Base-by-base conservation (phyloP, 2,329 filamentous ascomycete genomes). In the Sporothrix inflata region DNA sequence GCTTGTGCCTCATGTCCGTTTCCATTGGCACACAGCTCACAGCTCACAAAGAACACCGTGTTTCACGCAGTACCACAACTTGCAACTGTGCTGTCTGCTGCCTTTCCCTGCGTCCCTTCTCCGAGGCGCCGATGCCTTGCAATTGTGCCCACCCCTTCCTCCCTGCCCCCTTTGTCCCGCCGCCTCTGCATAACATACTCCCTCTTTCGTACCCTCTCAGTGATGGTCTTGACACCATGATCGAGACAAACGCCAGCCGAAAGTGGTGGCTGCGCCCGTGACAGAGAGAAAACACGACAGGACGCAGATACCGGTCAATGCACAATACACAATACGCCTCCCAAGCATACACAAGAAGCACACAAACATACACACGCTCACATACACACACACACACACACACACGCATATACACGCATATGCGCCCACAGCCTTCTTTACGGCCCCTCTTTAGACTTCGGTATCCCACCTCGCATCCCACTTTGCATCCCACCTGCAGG, bases 381-480 rank as follows among this genome's bases (percentile, higher is more conserved):
- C 30, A 61, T 16, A 63, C 61, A 60, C 47, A 49, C 40, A 38
- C 53, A 16, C 53, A 8, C 16, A 6, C 57, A 24, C 14, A 21
- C n/a, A 11, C 24, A 34, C 45, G 49, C 27, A 51, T 60, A 49
- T n/a, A 63, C 30, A 47, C 53, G 9, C 30, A 60, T 7, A 34
- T 51, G 12, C 51, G 53, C 53, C n/a, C 61, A 21, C 30, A 61
- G 51, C 51, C 53, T 24, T 65, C 67, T 16, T 47, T 16, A 27
- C 71, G 12, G 12, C 60, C 61, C 45, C 67, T 70, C 67, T 45
- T 38, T 63, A n/a, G 9, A 65, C 61, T 7, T 53, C 8, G 24
- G 27, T 21, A 42, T 72, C 60, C 60, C 67, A 51, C 67, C 49
- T 34, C n/a, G 19, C 38, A 49, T 71, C 63, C 51, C 63, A 68